phyloP scores from a whole-genome alignment of 2,329 filamentous ascomycete genomes.

The Colletotrichum ledebouriae region DNA sequence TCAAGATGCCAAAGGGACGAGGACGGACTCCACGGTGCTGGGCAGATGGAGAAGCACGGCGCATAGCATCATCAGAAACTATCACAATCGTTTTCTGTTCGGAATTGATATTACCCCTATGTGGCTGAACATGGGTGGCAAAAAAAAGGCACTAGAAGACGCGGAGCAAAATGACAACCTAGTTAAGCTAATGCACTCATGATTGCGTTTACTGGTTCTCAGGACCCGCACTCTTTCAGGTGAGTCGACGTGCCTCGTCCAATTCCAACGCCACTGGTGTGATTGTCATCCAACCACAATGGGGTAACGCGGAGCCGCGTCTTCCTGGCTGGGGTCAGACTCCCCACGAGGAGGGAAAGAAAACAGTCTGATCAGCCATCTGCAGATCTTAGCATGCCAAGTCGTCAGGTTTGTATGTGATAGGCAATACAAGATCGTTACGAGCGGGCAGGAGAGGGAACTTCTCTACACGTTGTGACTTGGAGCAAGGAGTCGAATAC shows the following conservation, averaged over 20 bases:
- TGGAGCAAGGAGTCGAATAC: not conserved
- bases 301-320: slow-evolving; percentile 38
- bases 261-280: slow-evolving; percentile 33
- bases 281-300: slow-evolving; percentile 39
- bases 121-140: no score
- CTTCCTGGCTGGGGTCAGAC: not conserved
- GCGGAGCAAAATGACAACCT: slow-evolving; percentile 2
- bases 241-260: slow-evolving; percentile 38
- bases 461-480: not conserved
- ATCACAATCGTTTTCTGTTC: slow-evolving; percentile 22
- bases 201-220: slow-evolving; percentile 18
- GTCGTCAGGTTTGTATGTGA: slow-evolving; percentile 11
- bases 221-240: slow-evolving; percentile 36
- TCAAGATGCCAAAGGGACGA: slow-evolving; percentile 1
- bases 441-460: not conserved
- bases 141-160: no score
- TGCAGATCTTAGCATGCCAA: slow-evolving; percentile 20
- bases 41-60: slow-evolving; percentile 7
- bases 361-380: slow-evolving; percentile 37
- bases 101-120: not conserved
- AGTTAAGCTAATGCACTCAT: slow-evolving; percentile 31
- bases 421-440: not conserved
- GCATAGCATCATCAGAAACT: slow-evolving; percentile 16
- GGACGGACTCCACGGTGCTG: not conserved
- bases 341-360: not conserved